phyloP scores from a whole-genome alignment of 495 filamentous ascomycete species.

The Achaetomiella virescens region DNA sequence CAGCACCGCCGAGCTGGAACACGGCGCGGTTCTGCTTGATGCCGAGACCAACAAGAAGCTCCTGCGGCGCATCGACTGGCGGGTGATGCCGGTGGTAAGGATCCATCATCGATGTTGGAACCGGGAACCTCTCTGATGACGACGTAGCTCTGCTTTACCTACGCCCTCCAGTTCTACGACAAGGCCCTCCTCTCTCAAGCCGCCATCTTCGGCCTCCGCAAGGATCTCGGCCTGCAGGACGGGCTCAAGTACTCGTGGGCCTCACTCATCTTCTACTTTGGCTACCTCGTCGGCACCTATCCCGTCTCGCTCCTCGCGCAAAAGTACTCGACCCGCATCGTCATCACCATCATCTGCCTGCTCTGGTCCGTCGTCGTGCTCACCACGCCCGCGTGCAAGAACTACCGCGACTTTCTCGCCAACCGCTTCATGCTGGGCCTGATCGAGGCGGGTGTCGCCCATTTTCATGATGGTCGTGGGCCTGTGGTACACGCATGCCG shows the following conservation, averaged over 20 bases:
- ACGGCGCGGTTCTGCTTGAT: not conserved
- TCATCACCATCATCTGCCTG: constrained; percentile 8
- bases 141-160: constrained; percentile 7
- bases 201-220: constrained; percentile 9
- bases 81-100: constrained; percentile 7
- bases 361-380: constrained; percentile 8
- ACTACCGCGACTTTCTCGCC: constrained; percentile 3
- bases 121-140: not conserved
- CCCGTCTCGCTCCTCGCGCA: constrained; percentile 7
- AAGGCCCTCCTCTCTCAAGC: constrained; percentile 7
- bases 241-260: constrained; percentile 10
- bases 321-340: constrained; percentile 3
- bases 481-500: constrained; percentile 5
- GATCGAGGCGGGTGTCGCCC: constrained; percentile 8
- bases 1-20: not conserved
- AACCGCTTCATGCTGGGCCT: constrained; percentile 8
- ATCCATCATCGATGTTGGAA: too few species aligned
- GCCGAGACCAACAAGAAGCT: constrained; percentile 6
- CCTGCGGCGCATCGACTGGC: constrained; percentile 1
- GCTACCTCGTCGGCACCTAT: constrained; percentile 9
- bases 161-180: constrained; percentile 10
- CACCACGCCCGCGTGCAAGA: constrained; percentile 2
- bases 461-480: constrained; percentile 12
- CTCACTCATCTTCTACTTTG: constrained; percentile 8
- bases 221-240: constrained; percentile 5